Percentiles rank a stretch among this genome's conserved stretches.
These are phyloP conservation scores for Musa schizocarpa DNA, from an alignment of 176 grass and related monocot genomes.

Conservation along the genomic window DNA sequence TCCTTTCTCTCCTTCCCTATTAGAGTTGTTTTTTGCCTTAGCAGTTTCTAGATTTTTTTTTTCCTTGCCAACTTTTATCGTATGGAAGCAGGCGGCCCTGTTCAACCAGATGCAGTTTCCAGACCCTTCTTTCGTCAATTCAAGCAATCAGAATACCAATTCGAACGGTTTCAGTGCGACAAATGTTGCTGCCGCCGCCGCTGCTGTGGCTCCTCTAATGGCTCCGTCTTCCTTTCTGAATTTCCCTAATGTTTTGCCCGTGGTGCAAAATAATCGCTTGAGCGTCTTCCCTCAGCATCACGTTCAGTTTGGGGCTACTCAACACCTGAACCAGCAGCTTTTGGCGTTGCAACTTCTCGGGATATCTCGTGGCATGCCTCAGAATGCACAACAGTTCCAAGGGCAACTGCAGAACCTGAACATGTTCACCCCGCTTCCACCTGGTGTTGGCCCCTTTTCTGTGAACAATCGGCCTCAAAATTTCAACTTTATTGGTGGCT, in stretches of 20 bases:
- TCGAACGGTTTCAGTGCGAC: not conserved
- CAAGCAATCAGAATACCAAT: not conserved
- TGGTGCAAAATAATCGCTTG: not conserved
- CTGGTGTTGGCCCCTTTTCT: not conserved
- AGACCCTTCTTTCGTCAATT: not conserved
- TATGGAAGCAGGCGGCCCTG: not conserved
- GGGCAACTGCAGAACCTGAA: not conserved
- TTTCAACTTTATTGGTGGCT: not conserved
- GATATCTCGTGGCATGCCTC: not conserved
- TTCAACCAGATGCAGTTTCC: conserved; percentile 5
- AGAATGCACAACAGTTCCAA: conserved; percentile 3
- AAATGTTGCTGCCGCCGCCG: not conserved
- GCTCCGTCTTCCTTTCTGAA: not conserved
- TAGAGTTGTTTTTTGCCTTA: not conserved
- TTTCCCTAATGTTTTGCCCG: not conserved
- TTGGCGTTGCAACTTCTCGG: conserved; percentile 3
- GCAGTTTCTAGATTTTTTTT: not conserved
- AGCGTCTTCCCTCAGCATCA: not conserved
- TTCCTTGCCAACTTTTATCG: not conserved
- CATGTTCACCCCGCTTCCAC: not conserved
- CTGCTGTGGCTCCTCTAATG: not conserved
- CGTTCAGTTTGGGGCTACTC: not conserved
- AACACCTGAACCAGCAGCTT: conserved; percentile 6
- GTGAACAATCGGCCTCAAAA: conserved; percentile 1
- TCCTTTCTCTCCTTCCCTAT: not conserved